Conservation (phyloP, 106 monocot species). For the Dendrobium chrysotoxum region DNA sequence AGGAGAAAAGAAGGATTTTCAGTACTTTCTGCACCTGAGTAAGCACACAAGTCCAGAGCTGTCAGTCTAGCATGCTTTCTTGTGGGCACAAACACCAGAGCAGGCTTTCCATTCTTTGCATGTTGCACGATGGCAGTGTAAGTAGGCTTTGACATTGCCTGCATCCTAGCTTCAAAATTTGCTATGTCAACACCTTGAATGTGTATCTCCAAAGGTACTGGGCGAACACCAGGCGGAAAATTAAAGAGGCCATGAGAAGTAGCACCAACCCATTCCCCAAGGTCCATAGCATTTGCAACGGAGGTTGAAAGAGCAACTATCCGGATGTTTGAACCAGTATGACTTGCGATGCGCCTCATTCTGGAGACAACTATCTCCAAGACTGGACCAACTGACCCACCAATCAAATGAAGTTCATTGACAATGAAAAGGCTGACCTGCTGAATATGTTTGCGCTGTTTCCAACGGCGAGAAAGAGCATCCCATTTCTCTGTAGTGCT, state of each 20-base stretch:
- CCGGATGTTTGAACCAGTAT: conserved; percentile 61
- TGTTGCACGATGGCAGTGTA: conserved; percentile 91
- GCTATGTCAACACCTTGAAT: conserved; percentile 92
- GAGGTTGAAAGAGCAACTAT: conserved; percentile 95
- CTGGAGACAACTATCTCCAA: conserved; percentile 92
- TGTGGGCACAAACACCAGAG: conserved; percentile 89
- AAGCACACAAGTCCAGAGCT: conserved; percentile 76
- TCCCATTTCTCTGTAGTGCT: conserved; percentile 99
- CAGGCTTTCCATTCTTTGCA: conserved; percentile 91
- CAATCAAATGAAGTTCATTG: conserved; percentile 94
- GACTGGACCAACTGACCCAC: conserved; percentile 69
- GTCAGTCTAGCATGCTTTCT: conserved; percentile 90
- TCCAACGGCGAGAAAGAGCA: conserved; percentile 94
- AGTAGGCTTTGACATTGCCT: conserved; percentile 94
- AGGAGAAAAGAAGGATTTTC: conserved; percentile 66
- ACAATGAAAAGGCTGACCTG: conserved; percentile 94
- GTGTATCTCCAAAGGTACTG: conserved; percentile 96
- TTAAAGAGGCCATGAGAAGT: conserved; percentile 96
- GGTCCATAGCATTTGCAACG: conserved; percentile 95
- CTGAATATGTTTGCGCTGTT: conserved; percentile 88
- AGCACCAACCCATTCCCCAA: conserved; percentile 97
- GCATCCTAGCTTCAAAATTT: conserved; percentile 99
- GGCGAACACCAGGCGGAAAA: conserved; percentile 95
- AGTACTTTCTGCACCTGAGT: conserved; percentile 57
- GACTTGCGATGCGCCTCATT: conserved; percentile 88